Evolutionary conservation across 495 filamentous ascomycete genomes (phyloP).

Genomic region (Pyronema domesticum): DNA sequence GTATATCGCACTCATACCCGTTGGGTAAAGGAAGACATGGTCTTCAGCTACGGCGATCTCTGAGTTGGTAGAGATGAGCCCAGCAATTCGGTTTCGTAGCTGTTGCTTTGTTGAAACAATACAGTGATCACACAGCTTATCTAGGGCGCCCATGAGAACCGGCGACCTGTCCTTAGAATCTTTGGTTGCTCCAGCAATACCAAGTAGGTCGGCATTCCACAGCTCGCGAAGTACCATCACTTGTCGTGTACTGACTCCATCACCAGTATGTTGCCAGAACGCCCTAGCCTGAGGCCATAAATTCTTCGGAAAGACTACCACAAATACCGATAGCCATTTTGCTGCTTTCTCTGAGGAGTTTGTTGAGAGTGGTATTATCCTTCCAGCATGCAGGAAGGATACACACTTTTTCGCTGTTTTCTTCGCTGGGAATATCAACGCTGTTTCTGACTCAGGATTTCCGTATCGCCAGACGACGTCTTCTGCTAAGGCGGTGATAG

Average conservation of each 20-base stretch:
- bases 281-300: constrained; percentile 54
- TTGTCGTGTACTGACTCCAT: constrained; percentile 76
- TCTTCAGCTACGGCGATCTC: constrained; percentile 41
- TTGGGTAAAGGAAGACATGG: constrained; percentile 74
- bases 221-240: constrained; percentile 63
- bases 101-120: too few relatives aligned
- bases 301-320: constrained; percentile 48
- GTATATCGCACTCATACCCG: constrained; percentile 83
- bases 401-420: constrained; percentile 23
- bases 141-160: too few relatives aligned
- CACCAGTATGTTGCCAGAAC: constrained; percentile 95
- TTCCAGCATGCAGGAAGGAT: too few relatives aligned
- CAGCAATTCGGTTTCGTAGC: constrained; percentile 55
- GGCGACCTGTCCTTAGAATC: constrained; percentile 30
- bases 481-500: too few relatives aligned
- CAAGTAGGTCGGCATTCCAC: constrained; percentile 48
- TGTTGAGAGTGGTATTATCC: too few relatives aligned
- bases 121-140: too few relatives aligned
- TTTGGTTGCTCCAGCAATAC: constrained; percentile 58
- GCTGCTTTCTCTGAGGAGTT: too few relatives aligned
- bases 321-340: too few relatives aligned
- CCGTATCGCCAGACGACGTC: too few relatives aligned
- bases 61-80: too few relatives aligned
- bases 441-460: too few relatives aligned
- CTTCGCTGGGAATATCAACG: constrained; percentile 58